Percentiles rank a stretch among this genome's conserved stretches.
Evolutionary conservation across 352 stramenopile genomes (phyloP).

Genomic region (Vaucheria bursata): DNA sequence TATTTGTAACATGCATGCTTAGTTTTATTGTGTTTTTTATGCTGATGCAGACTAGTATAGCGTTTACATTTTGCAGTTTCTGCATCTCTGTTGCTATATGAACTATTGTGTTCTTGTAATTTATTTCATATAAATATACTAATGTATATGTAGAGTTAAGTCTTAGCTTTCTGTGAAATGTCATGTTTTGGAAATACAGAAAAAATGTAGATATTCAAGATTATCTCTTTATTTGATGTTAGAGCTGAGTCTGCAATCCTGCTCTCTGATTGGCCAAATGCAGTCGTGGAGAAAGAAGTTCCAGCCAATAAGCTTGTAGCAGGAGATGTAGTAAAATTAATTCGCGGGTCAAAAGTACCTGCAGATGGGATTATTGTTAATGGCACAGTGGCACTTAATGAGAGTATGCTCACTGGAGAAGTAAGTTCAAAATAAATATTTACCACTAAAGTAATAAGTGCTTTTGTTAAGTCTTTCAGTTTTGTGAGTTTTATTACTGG

Average conservation of each 20-base stretch:
- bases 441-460: neutral
- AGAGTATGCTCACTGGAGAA: conserved; percentile 44
- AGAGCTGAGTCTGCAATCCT: conserved; percentile 26
- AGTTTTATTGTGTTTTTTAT: no score
- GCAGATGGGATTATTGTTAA: conserved; percentile 30
- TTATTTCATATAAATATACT: no score
- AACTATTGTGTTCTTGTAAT: no score
- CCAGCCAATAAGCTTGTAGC: conserved; percentile 2
- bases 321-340: conserved; percentile 35
- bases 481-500: neutral
- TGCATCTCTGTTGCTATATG: no score
- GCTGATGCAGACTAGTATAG: no score
- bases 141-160: no score
- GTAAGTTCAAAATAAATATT: neutral
- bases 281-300: conserved; percentile 25
- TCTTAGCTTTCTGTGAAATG: no score
- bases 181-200: no score
- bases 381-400: conserved; percentile 28
- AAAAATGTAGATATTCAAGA: no score
- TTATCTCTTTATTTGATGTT: no score
- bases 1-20: no score
- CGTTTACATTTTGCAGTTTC: no score
- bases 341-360: conserved; percentile 27
- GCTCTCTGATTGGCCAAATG: conserved; percentile 23
- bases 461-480: neutral